Percentiles rank a stretch among this genome's conserved stretches.
Evolutionary conservation across 208 protist species (phyloP).

Genomic region (Crithidia bombi): DNA sequence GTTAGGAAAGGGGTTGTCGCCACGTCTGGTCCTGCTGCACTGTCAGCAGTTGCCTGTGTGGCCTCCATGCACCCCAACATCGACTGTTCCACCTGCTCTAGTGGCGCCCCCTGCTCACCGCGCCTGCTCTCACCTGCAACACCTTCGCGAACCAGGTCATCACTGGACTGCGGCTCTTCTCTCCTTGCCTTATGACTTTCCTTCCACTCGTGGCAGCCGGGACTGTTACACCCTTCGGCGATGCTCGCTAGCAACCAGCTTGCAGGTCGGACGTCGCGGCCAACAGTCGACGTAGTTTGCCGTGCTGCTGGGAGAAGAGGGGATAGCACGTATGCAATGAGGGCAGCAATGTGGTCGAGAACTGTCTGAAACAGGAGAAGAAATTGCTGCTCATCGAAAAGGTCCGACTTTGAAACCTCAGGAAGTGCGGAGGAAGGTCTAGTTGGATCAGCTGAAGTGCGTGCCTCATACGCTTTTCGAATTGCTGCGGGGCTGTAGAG

Average conservation of each 20-base stretch:
- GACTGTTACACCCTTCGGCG: slow-evolving; percentile 5
- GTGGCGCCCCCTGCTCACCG: neutral
- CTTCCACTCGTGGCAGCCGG: slow-evolving; percentile 1
- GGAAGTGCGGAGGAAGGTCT: neutral
- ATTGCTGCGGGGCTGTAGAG: slow-evolving; percentile 21
- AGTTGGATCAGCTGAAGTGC: neutral
- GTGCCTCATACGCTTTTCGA: slow-evolving; percentile 3
- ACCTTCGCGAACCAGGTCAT: neutral
- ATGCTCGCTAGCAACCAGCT: slow-evolving; percentile 43
- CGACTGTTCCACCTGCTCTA: neutral
- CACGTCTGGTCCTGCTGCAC: neutral
- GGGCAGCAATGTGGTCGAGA: slow-evolving; percentile 15
- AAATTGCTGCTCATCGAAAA: neutral
- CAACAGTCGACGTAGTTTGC: neutral
- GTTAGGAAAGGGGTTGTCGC: neutral
- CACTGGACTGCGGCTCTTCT: neutral
- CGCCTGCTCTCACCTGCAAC: too few relatives aligned
- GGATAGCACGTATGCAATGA: slow-evolving; percentile 2
- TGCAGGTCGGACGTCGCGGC: slow-evolving; percentile 23
- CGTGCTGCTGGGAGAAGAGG: slow-evolving; percentile 9
- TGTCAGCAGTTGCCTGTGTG: neutral
- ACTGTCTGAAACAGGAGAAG: slow-evolving; percentile 1
- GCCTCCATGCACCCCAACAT: neutral
- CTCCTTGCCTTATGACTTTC: neutral
- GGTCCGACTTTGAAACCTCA: neutral